Evolutionary conservation across 1,284 basidiomycete species (phyloP).

Genomic region (Moniliophthora roreri): DNA sequence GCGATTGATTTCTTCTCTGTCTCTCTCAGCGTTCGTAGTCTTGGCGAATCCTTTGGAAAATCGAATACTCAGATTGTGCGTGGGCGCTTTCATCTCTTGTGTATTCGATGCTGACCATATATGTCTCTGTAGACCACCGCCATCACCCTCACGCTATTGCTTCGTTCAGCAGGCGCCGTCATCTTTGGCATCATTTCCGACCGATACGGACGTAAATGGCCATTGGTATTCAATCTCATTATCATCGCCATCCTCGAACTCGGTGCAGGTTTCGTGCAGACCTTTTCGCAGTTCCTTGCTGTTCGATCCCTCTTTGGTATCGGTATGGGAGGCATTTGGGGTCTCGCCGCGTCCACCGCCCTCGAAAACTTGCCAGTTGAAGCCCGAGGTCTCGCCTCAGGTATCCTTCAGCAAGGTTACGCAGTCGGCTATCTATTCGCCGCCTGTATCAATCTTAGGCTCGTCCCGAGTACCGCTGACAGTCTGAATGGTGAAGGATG

Average conservation of each 20-base stretch:
- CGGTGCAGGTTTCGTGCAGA: conserved; percentile 73
- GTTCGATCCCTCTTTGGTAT: conserved; percentile 81
- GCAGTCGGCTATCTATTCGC: conserved; percentile 44
- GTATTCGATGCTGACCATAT: conserved; percentile 4
- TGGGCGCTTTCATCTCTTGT: conserved; percentile 15
- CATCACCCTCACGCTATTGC: conserved; percentile 91
- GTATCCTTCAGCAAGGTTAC: conserved; percentile 85
- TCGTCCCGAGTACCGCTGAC: conserved; percentile 19
- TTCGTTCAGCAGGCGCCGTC: conserved; percentile 86
- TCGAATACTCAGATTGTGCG: conserved; percentile 52
- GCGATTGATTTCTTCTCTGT: conserved; percentile 86
- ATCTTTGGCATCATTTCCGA: conserved; percentile 83
- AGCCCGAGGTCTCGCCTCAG: conserved; percentile 83
- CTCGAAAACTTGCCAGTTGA: conserved; percentile 91
- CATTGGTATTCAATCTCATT: conserved; percentile 76
- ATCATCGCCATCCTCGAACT: conserved; percentile 79
- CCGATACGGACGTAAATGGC: conserved; percentile 92
- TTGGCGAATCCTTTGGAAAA: conserved; percentile 55
- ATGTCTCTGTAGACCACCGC: conserved; percentile 58
- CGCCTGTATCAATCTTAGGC: conserved; percentile 19
- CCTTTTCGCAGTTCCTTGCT: conserved; percentile 67
- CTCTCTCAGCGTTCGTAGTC: conserved; percentile 64
- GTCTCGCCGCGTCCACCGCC: conserved; percentile 71
- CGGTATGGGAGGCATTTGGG: conserved; percentile 88
- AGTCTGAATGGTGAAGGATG: conserved; percentile 25